Base-by-base conservation (phyloP, 805 yeast genomes). In the Lachancea cidri region DNA sequence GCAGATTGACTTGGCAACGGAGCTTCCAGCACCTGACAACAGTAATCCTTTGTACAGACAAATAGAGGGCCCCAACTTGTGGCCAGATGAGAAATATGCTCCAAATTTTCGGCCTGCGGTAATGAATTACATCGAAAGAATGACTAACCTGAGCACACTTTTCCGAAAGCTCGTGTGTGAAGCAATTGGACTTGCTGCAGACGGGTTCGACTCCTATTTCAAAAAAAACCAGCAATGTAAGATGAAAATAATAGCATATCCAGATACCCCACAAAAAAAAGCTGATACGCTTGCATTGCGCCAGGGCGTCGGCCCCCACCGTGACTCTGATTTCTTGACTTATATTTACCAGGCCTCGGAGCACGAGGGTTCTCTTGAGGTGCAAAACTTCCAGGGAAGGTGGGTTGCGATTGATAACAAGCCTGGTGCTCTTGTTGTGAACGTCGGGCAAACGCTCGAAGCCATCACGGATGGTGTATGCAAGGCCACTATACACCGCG, bases 271-370 rank as follows among this genome's bases (percentile, higher is more conserved):
- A n/a, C n/a, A n/a, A n/a, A 74, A 38, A 52, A 55, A 1, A 34
- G n/a, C n/a, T n/a, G n/a, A n/a, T n/a, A n/a, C n/a, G n/a, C n/a
- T n/a, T n/a, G n/a, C n/a, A n/a, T n/a, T n/a, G n/a, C n/a, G 42
- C 8, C 81, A 75, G 49, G 83, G 83, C 0, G 74, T 71, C 14
- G 84, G 85, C 1, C 81, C 83, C 3, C 87, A 81, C 52, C 70
- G 83, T 43, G 88, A 82, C 51, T 74, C 80, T 3, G 83, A 78
- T 41, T 66, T 80, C 51, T 53, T 80, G 20, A 79, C 85, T 0
- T 76, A 69, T 53, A 76, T 81, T 9, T 74, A 70, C 48, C 84
- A 80, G 52, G 83, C 78, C 8, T 64, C 74, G 1, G 63, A 58
- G 13, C 76, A 71, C 42, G 58, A 54, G 3, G 68, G 75, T 29